phyloP scores from a whole-genome alignment of 768 basidiomycete genomes.

The Tulasnella sp. region DNA sequence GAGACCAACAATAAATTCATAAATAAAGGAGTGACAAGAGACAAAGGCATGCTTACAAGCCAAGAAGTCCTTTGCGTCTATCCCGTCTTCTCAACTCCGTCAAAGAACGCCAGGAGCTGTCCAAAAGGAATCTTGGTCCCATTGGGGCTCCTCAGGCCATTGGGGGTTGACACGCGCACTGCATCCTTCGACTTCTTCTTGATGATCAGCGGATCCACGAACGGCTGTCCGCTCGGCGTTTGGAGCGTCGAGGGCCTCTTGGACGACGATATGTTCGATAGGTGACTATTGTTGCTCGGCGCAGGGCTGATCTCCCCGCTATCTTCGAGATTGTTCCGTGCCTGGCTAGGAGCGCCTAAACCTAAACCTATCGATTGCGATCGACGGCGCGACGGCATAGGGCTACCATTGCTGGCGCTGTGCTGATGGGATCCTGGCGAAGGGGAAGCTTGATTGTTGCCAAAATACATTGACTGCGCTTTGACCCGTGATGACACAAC shows the following conservation, averaged over 20 bases:
- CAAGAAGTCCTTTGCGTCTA: too few species aligned
- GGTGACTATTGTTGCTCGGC: neutral
- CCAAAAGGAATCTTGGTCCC: slow-evolving; percentile 59
- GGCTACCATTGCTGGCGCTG: neutral
- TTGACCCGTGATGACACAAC: neutral
- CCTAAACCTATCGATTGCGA: slow-evolving; percentile 32
- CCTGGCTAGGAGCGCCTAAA: slow-evolving; percentile 17
- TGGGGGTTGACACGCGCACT: slow-evolving; percentile 28
- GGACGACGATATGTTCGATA: neutral
- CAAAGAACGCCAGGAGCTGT: slow-evolving; percentile 77
- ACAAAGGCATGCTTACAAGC: too few species aligned
- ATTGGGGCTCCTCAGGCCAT: slow-evolving; percentile 26
- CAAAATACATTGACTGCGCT: slow-evolving; percentile 9
- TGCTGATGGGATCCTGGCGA: slow-evolving; percentile 16
- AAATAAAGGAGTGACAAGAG: too few species aligned
- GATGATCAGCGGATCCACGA: slow-evolving; percentile 66
- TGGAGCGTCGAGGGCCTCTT: neutral
- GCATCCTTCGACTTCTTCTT: slow-evolving; percentile 47
- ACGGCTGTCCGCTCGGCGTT: slow-evolving; percentile 24
- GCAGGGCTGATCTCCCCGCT: slow-evolving; percentile 19
- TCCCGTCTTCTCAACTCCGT: slow-evolving; percentile 25
- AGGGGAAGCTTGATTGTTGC: slow-evolving; percentile 18
- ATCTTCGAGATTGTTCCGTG: neutral
- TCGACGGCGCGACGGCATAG: slow-evolving; percentile 19
- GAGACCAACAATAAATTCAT: too few species aligned